phyloP scores from a whole-genome alignment of 225 moss, liverwort and hornwort genomes.

The Sphagnum contortum region DNA sequence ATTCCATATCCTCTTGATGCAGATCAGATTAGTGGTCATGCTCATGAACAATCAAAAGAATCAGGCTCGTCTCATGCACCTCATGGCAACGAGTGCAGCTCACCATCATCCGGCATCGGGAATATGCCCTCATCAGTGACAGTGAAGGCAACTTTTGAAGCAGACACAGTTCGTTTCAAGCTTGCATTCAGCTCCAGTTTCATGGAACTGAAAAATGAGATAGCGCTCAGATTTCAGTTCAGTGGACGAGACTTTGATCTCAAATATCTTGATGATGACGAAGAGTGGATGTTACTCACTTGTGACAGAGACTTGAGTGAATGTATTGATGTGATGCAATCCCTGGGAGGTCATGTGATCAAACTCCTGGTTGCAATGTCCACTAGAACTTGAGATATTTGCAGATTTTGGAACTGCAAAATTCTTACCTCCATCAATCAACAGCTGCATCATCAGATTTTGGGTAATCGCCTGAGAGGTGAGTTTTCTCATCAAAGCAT shows the following conservation, averaged over 20 bases:
- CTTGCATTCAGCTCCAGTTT: conserved; percentile 39
- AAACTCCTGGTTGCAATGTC: conserved; percentile 53
- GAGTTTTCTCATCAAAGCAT: too few species aligned
- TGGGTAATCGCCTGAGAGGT: too few species aligned
- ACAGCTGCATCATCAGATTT: too few species aligned
- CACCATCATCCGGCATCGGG: conserved; percentile 62
- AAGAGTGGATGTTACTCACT: conserved; percentile 83
- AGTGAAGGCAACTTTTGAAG: conserved; percentile 72
- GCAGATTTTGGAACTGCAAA: too few species aligned
- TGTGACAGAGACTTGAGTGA: conserved; percentile 83
- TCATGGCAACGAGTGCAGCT: conserved; percentile 58
- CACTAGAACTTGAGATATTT: too few species aligned
- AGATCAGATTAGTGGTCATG: conserved; percentile 38
- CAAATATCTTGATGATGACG: conserved; percentile 91
- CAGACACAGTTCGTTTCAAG: conserved; percentile 89
- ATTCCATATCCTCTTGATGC: conserved; percentile 26
- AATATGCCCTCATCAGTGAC: conserved; percentile 34
- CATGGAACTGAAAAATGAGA: conserved; percentile 61
- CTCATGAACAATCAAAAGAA: conserved; percentile 6
- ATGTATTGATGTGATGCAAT: conserved; percentile 64
- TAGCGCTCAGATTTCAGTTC: conserved; percentile 51
- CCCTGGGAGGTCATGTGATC: conserved; percentile 46
- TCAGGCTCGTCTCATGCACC: conserved; percentile 43
- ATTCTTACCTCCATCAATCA: too few species aligned
- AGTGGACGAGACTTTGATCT: conserved; percentile 42